Conservation (phyloP, 1,139 yeast genomes). For the Debaryomyces udenii region DNA sequence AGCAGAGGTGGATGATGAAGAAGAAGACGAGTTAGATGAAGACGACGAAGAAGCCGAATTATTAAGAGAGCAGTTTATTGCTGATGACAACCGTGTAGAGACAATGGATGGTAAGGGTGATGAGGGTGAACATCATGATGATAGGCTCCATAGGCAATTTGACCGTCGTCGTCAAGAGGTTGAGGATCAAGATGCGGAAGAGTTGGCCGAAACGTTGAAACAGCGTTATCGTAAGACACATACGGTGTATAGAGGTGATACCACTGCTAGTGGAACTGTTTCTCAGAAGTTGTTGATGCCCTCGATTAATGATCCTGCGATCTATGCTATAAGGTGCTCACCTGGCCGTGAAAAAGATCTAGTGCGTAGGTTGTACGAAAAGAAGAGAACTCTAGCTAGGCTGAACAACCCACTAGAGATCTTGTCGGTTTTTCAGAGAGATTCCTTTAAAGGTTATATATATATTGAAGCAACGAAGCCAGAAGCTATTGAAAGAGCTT, state of each 20-base stretch:
- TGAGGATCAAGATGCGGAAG: constrained; percentile 94
- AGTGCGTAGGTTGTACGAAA: constrained; percentile 81
- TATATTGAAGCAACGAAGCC: constrained; percentile 94
- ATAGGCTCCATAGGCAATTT: constrained; percentile 84
- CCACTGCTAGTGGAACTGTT: constrained; percentile 70
- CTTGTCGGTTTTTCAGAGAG: constrained; percentile 93
- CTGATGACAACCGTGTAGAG: constrained; percentile 65
- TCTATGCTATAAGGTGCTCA: constrained; percentile 93
- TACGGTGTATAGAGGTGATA: constrained; percentile 84
- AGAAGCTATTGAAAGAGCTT: constrained; percentile 87
- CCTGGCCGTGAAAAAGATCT: constrained; percentile 93
- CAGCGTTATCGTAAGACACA: constrained; percentile 91
- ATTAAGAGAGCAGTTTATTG: constrained; percentile 79
- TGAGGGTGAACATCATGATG: constrained; percentile 52
- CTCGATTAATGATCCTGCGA: constrained; percentile 93
- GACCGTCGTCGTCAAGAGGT: constrained; percentile 89
- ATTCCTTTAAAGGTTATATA: constrained; percentile 85
- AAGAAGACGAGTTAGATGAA: constrained; percentile 87
- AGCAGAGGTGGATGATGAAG: constrained; percentile 99
- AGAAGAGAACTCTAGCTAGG: constrained; percentile 70
- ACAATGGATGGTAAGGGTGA: constrained; percentile 44
- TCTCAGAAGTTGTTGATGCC: constrained; percentile 94
- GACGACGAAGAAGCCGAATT: constrained; percentile 90
- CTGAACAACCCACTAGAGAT: constrained; percentile 68
- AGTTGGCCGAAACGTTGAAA: constrained; percentile 87